Evolutionary conservation across 768 basidiomycete genomes (phyloP).

Genomic region (Leccinum variicolor): DNA sequence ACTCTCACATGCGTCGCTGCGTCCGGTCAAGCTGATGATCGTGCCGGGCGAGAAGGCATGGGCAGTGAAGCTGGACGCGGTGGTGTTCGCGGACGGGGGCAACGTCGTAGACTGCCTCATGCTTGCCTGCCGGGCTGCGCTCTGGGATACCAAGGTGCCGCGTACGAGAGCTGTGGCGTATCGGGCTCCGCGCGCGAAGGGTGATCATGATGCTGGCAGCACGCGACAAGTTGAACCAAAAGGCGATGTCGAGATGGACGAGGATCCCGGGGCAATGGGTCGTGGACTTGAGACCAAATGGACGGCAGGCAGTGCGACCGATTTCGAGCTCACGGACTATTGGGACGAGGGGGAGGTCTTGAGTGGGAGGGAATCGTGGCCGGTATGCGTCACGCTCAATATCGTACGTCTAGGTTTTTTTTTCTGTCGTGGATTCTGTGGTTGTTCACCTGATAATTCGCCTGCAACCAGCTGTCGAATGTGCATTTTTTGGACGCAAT

Average conservation of each 20-base stretch:
- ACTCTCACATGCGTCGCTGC: constrained; percentile 63
- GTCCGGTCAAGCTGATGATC: constrained; percentile 62
- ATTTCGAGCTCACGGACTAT: constrained; percentile 85
- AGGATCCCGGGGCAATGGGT: constrained; percentile 33
- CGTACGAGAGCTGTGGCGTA: constrained; percentile 70
- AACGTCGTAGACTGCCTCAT: constrained; percentile 78
- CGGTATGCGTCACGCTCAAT: constrained; percentile 75
- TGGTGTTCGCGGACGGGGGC: constrained; percentile 70
- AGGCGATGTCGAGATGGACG: constrained; percentile 45
- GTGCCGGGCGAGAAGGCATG: constrained; percentile 64
- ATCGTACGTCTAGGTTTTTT: constrained; percentile 43
- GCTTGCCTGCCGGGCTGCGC: constrained; percentile 71
- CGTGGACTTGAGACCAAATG: constrained; percentile 60
- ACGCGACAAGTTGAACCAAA: constrained; percentile 4
- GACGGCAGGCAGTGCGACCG: constrained; percentile 46
- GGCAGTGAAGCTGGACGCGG: constrained; percentile 72
- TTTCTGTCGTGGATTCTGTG: neutral
- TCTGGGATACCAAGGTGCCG: constrained; percentile 82
- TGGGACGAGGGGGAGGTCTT: constrained; percentile 82
- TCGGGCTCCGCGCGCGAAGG: constrained; percentile 37
- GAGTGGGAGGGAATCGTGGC: constrained; percentile 63
- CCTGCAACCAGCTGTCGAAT: constrained; percentile 44
- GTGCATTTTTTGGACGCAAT: constrained; percentile 75
- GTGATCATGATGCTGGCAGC: constrained; percentile 14
- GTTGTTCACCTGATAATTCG: neutral